phyloP scores from a whole-genome alignment of 768 basidiomycete species.

The Auriculariales sp. region DNA sequence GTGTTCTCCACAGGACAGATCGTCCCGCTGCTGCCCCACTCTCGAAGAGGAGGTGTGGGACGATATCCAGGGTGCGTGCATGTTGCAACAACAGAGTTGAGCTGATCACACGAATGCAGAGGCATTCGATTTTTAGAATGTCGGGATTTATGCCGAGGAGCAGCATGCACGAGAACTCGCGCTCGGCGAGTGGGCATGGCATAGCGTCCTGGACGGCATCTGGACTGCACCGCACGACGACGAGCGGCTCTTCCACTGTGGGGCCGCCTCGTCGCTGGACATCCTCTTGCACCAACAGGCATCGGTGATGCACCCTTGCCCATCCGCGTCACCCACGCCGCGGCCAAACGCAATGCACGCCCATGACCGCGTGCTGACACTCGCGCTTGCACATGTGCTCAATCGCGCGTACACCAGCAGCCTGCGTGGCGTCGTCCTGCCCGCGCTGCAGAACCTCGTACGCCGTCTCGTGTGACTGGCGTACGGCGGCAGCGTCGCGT shows the following conservation, averaged over 20 bases:
- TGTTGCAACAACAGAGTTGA: too few species aligned
- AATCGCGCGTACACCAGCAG: conserved; percentile 36
- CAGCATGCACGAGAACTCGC: not conserved
- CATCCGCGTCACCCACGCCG: not conserved
- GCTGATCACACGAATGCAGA: too few species aligned
- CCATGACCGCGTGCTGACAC: conserved; percentile 23
- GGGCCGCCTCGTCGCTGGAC: not conserved
- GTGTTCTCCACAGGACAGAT: too few species aligned
- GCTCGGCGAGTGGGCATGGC: conserved; percentile 25
- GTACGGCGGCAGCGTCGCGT: conserved; percentile 14
- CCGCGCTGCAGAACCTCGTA: conserved; percentile 57
- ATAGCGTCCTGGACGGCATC: conserved; percentile 56
- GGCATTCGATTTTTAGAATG: too few species aligned
- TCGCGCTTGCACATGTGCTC: conserved; percentile 16
- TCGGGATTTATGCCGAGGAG: not conserved
- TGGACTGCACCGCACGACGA: conserved; percentile 66
- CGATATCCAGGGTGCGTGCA: too few species aligned
- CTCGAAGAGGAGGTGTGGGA: too few species aligned
- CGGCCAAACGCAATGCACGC: not conserved
- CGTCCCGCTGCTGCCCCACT: too few species aligned
- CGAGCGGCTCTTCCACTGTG: conserved; percentile 28
- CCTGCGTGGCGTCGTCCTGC: conserved; percentile 42
- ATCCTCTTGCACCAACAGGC: not conserved
- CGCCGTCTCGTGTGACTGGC: conserved; percentile 52
- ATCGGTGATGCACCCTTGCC: conserved; percentile 3